Evolutionary conservation across 768 basidiomycete species (phyloP).

Genomic region (Favolaschia claudopus): DNA sequence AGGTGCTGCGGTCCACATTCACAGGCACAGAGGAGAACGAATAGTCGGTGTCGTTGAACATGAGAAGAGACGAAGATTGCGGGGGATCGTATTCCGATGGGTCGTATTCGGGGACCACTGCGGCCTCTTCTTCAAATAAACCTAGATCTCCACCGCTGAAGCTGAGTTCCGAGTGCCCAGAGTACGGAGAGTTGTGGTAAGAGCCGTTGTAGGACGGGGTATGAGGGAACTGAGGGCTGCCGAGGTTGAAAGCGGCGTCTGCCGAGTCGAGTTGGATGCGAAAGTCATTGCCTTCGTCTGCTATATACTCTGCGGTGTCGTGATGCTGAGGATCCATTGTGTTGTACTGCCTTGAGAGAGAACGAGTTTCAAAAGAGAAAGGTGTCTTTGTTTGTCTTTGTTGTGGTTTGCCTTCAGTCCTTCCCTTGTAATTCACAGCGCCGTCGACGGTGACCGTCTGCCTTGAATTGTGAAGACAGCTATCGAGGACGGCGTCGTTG

Average conservation of each 20-base stretch:
- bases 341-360: no score
- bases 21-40: conserved; percentile 46
- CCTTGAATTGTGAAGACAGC: no score
- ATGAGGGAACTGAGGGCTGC: conserved; percentile 46
- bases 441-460: no score
- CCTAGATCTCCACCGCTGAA: conserved; percentile 57
- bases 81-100: conserved; percentile 77
- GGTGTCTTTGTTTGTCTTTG: no score
- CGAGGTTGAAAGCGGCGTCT: conserved; percentile 17
- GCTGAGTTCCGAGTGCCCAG: conserved; percentile 70
- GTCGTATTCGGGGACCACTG: conserved; percentile 64
- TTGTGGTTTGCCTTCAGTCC: no score
- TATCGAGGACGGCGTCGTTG: no score
- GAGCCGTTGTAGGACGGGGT: conserved; percentile 70
- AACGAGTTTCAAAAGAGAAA: no score
- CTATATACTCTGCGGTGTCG: no score
- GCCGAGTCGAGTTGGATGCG: no score
- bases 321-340: no score
- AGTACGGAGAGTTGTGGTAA: conserved; percentile 77
- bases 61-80: conserved; percentile 57
- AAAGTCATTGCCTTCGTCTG: no score
- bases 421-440: no score
- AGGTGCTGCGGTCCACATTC: conserved; percentile 42
- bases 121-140: conserved; percentile 57
- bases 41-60: conserved; percentile 64